phyloP scores from a whole-genome alignment of 2,329 filamentous ascomycete genomes.

The Penicillium sclerotigenum region DNA sequence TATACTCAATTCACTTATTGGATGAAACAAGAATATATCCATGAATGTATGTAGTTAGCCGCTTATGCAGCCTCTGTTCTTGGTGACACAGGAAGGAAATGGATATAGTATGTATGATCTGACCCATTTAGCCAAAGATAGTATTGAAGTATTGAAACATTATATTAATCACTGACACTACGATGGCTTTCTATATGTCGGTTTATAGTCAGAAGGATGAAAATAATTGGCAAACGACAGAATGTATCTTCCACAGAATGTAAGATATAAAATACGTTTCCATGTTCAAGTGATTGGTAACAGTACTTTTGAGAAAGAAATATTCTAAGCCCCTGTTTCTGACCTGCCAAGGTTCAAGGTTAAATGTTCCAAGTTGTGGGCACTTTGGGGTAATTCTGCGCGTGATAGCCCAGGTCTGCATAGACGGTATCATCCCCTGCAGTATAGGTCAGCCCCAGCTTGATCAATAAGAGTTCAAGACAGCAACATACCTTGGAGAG shows the following conservation, averaged over 20 bases:
- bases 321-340: not conserved
- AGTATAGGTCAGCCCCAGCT: not conserved
- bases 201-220: not conserved
- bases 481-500: constrained; percentile 49
- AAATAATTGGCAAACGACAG: not conserved
- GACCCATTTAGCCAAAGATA: not conserved
- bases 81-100: not conserved
- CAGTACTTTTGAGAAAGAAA: not conserved
- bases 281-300: not conserved
- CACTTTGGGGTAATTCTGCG: constrained; percentile 63
- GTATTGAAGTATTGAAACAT: not conserved
- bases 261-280: not conserved
- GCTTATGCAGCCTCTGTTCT: not conserved
- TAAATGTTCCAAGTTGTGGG: constrained; percentile 56
- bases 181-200: not conserved
- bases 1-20: not conserved
- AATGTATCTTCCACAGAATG: no score
- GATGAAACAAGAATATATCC: not conserved
- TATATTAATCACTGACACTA: not conserved
- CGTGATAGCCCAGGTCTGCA: constrained; percentile 55
- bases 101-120: not conserved
- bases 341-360: not conserved
- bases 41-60: not conserved
- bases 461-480: not conserved
- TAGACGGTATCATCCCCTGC: constrained; percentile 60